phyloP scores from a whole-genome alignment of 2,329 filamentous ascomycete species.

The Aureobasidium sp. region DNA sequence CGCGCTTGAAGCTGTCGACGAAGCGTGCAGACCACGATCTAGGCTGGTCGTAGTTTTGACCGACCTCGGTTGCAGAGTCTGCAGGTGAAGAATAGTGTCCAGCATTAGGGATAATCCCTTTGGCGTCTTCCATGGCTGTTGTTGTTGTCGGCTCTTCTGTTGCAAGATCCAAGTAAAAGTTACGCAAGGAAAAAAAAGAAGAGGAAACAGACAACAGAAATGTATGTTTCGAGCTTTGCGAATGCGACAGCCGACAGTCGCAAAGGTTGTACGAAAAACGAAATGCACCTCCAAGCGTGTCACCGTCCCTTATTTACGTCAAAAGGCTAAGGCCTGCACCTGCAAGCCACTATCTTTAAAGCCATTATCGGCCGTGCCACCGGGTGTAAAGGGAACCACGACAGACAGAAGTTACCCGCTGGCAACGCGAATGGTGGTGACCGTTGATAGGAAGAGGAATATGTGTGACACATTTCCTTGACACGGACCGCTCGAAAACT shows the following conservation, averaged over 20 bases:
- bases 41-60: slow-evolving; percentile 4
- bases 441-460: not conserved
- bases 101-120: slow-evolving; percentile 14
- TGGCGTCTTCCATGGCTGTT: slow-evolving; percentile 18
- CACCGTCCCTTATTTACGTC: slow-evolving; percentile 10
- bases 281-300: not conserved
- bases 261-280: slow-evolving; percentile 6
- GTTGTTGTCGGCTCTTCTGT: not conserved
- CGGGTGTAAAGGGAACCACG: not conserved
- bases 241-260: not conserved
- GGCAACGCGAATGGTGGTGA: not conserved
- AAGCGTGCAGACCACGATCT: slow-evolving; percentile 26
- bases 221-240: not conserved
- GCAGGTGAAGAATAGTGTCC: slow-evolving; percentile 16
- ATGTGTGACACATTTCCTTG: not conserved
- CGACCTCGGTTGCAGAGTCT: slow-evolving; percentile 13
- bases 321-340: not conserved
- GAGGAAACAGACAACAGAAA: not conserved
- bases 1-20: slow-evolving; percentile 55
- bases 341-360: not conserved
- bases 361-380: not conserved
- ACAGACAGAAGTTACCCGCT: not conserved
- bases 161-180: not conserved
- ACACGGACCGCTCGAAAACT: not conserved
- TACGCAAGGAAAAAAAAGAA: not conserved